Base-by-base conservation (phyloP, 2,329 filamentous ascomycete genomes). In the Alternaria viburni region DNA sequence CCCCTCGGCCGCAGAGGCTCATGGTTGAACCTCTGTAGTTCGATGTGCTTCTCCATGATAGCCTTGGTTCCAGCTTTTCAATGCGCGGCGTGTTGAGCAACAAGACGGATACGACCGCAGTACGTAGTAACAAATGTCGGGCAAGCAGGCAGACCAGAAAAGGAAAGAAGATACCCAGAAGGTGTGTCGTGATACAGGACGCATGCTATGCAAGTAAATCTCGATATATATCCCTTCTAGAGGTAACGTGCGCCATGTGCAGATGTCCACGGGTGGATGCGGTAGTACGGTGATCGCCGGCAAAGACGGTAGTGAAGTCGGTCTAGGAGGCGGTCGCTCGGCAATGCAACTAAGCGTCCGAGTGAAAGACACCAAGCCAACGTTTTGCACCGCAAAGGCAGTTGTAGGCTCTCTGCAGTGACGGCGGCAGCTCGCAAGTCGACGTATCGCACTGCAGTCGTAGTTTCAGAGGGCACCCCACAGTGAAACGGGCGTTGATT, bases 131-230 rank as follows among this genome's bases (percentile, higher is more conserved):
- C 64, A 49, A 59, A 46, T 61, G 57, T 57, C 58, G 32, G 64
- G 50, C 47, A 61, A 64, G 66, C 61, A 54, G 61, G 62, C 54
- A 62, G 61, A 65, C 61, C 71, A 57, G 67, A 60, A 70, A 70
- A 65, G 57, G 49, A 66, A 60, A 62, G 56, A 65, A 57, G 62
- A 66, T 62, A 69, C 64, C 65, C 66, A 62, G 57, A 64, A 49
- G 32, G 58, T 45, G 57, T 45, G 54, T 54, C 49, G 76, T 78
- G 66, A 69, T 69, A 78, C 75, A 71, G 67, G 62, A 69, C 70
- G 69, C 70, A 77, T 75, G 71, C 69, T 75, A 77, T 77, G 74
- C 74, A 75, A 73, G 71, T 70, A 69, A 74, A 73, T 73, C 73
- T 73, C 63, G 68, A 74, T 73, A 72, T 74, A 69, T 76, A 75